phyloP scores from a whole-genome alignment of 1,284 basidiomycete species.

The Phellopilus nigrolimitatus region DNA sequence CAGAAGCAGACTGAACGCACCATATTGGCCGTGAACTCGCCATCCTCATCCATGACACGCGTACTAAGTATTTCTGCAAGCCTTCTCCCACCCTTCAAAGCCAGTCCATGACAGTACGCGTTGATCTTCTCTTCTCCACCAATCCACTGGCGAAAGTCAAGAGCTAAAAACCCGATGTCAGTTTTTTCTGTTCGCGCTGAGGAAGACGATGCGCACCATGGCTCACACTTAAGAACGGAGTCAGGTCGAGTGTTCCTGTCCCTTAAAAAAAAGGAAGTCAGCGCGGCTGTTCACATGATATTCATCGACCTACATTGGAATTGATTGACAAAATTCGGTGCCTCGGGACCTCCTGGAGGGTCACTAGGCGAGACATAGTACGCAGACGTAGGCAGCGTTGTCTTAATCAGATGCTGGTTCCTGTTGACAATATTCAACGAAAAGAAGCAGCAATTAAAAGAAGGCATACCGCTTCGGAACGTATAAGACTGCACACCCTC shows the following conservation, averaged over 20 bases:
- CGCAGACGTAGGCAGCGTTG: conserved; percentile 70
- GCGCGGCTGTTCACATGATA: conserved; percentile 20
- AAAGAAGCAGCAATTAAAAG: neutral
- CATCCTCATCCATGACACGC: conserved; percentile 53
- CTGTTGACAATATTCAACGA: conserved; percentile 31
- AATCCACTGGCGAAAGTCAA: conserved; percentile 75
- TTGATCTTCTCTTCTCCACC: conserved; percentile 83
- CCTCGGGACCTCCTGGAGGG: conserved; percentile 21
- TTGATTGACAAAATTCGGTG: conserved; percentile 49
- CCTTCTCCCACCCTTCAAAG: conserved; percentile 63
- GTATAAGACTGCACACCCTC: conserved; percentile 71
- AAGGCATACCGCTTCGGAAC: conserved; percentile 59
- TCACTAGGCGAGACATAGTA: conserved; percentile 45
- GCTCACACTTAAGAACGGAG: conserved; percentile 44
- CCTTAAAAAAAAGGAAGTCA: conserved; percentile 35
- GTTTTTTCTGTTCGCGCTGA: neutral
- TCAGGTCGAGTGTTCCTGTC: conserved; percentile 65
- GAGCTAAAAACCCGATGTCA: conserved; percentile 43
- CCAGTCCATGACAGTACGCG: conserved; percentile 71
- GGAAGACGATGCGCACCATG: conserved; percentile 31
- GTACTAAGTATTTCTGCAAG: conserved; percentile 67
- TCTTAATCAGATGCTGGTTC: conserved; percentile 75
- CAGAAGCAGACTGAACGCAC: conserved; percentile 35
- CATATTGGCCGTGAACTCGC: conserved; percentile 73
- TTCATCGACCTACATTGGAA: conserved; percentile 49